phyloP scores from a whole-genome alignment of 768 basidiomycete species.

The Mycena kentingensis region DNA sequence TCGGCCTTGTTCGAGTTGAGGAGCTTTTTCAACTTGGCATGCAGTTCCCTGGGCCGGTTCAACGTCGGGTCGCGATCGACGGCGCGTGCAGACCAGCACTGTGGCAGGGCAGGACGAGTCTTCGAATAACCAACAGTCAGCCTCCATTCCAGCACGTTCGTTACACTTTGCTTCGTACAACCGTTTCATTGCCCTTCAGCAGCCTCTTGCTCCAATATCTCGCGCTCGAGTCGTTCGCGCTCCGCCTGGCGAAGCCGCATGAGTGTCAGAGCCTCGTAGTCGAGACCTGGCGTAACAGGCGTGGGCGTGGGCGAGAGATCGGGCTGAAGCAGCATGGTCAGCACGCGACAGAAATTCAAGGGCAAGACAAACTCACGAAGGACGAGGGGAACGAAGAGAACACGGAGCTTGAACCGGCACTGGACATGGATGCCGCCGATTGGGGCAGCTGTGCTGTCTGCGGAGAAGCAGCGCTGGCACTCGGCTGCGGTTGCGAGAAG shows the following conservation, averaged over 20 bases:
- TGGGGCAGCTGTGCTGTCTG: constrained; percentile 31
- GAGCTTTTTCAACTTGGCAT: no score
- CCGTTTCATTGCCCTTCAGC: constrained; percentile 29
- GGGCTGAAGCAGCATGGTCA: constrained; percentile 11
- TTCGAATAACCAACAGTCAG: no score
- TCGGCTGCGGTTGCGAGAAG: constrained; percentile 31
- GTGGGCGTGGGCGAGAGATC: constrained; percentile 24
- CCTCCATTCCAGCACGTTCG: neutral
- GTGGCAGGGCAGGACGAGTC: no score
- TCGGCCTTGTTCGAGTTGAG: no score
- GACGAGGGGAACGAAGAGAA: constrained; percentile 69
- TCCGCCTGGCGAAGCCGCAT: constrained; percentile 84
- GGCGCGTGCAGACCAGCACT: no score
- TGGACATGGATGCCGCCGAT: constrained; percentile 33
- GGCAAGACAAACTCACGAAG: constrained; percentile 50
- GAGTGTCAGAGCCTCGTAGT: constrained; percentile 80
- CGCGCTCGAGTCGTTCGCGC: constrained; percentile 71
- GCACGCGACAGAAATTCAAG: constrained; percentile 17
- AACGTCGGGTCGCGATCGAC: no score
- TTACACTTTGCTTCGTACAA: neutral
- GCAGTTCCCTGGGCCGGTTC: no score
- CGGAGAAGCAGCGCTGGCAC: constrained; percentile 14
- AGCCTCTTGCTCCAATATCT: constrained; percentile 73
- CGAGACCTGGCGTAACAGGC: constrained; percentile 47
- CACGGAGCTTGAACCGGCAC: constrained; percentile 29